A percentile compares a stretch with the other conserved stretches of the same genome.
phyloP scores from a whole-genome alignment of 768 basidiomycete species.

The Saitozyma sp. region DNA sequence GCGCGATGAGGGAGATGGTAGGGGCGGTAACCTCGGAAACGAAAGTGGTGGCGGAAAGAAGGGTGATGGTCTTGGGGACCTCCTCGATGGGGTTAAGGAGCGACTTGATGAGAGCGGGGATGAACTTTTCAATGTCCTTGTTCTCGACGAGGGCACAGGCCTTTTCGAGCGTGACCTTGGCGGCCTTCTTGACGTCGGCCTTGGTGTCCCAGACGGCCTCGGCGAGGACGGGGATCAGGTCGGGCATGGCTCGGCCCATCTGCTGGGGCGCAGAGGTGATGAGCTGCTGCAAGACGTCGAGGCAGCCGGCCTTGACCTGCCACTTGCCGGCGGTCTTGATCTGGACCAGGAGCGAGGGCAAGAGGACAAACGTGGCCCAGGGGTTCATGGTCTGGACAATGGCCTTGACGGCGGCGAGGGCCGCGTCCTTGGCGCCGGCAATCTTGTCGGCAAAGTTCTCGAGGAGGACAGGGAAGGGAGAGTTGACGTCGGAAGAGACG shows the following conservation, averaged over 20 bases:
- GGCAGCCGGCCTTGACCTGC: constrained; percentile 90
- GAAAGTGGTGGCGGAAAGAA: constrained; percentile 98
- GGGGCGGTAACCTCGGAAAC: constrained; percentile 98
- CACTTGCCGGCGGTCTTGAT: constrained; percentile 96
- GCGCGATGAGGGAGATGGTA: constrained; percentile 96
- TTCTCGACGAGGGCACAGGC: constrained; percentile 91
- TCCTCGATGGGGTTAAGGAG: constrained; percentile 99
- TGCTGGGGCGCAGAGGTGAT: constrained; percentile 78
- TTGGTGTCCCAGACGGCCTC: constrained; percentile 99
- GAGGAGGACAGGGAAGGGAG: constrained; percentile 80
- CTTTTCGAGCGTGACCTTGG: constrained; percentile 90
- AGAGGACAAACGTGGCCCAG: constrained; percentile 79
- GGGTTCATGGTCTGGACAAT: constrained; percentile 79
- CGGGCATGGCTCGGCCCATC: constrained; percentile 85
- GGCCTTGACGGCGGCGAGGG: constrained; percentile 76
- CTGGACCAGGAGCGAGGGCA: constrained; percentile 84
- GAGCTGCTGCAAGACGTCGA: constrained; percentile 80
- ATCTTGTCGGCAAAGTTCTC: constrained; percentile 95
- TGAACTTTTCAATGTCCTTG: constrained; percentile 82
- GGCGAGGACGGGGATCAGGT: constrained; percentile 88
- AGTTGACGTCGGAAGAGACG: constrained; percentile 65
- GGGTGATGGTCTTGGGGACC: constrained; percentile 88
- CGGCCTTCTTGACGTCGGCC: constrained; percentile 97
- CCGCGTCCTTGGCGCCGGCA: constrained; percentile 78
- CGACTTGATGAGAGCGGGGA: constrained; percentile 95